Conservation (phyloP, 83 land plant genomes). For the Diphasiastrum complanatum region DNA sequence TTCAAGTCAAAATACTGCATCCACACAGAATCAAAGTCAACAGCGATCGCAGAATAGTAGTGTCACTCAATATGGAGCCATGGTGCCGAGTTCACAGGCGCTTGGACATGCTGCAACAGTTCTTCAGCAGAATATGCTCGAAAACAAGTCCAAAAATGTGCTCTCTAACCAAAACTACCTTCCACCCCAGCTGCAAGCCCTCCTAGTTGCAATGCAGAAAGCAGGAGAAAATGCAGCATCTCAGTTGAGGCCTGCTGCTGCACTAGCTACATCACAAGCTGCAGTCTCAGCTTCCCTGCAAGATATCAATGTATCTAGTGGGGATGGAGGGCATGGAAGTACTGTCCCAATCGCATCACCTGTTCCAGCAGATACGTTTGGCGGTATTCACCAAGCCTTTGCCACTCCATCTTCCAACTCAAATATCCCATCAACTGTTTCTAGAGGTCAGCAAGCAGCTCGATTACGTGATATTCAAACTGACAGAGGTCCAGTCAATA, state of each 20-base stretch:
- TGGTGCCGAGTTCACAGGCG: slow-evolving; percentile 6
- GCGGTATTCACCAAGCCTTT: not conserved
- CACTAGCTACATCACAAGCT: slow-evolving; percentile 8
- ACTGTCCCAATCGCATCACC: not conserved
- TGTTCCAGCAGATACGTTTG: not conserved
- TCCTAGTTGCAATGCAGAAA: slow-evolving; percentile 32
- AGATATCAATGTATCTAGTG: not conserved
- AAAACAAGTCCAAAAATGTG: not conserved
- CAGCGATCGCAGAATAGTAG: not conserved
- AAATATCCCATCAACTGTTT: not conserved
- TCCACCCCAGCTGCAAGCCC: slow-evolving; percentile 27
- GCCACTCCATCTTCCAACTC: no score
- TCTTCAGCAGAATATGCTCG: not conserved
- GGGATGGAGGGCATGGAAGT: not conserved
- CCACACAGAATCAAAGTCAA: no score
- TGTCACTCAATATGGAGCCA: not conserved
- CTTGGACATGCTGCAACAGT: slow-evolving; percentile 12
- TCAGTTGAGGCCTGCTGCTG: slow-evolving; percentile 12
- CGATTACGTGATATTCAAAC: not conserved
- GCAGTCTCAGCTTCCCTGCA: no score
- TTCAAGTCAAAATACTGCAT: not conserved
- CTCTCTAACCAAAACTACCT: slow-evolving; percentile 12
- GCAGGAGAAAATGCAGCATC: slow-evolving; percentile 17
- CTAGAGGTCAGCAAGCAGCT: not conserved
- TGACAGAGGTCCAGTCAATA: not conserved